Evolutionary conservation across 2,329 filamentous ascomycete genomes (phyloP), one percentile per base, ranked within the genome.

Genomic region (Emmonsia crescens): DNA sequence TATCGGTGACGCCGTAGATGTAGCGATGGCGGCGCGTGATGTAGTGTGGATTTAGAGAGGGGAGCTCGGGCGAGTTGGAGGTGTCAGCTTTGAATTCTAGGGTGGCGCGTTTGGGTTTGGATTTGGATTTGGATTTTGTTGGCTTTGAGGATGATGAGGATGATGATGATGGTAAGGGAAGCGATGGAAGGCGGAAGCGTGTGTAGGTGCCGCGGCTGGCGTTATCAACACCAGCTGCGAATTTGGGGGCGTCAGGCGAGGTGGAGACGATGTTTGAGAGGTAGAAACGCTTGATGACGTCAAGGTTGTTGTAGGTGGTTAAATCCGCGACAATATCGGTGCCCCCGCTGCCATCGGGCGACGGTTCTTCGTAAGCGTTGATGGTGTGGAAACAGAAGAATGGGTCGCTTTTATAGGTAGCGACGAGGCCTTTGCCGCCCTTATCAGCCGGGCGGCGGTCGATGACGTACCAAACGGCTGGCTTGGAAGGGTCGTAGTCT

Each of bases 351-450:
- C 75, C 65, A 2, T 69, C 59, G 31, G 71, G 60, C 0, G 73
- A 76, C 0, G 72, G 66, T 64, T 89, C 82, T 68, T 93, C 88
- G 71, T 86, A 94, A 0, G 89, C 83, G 66, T 95, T 95, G 70
- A 90, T 78, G 0, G 83, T 84, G 74, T 96, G 90, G 72, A 95
- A 95, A 73, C 85, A 87, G 77, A 92, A 95, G 55, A 85, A 85
- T 0, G 88, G 82, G 0, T 83, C 80, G 19, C 83, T 87, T 21
- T 86, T 81, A 68, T 88, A 92, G 1, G 80, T 83, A 8, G 84
- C 86, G 0, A 94, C 80, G 0, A 94, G 75, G 0, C 89, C 89
- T 56, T 79, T 79, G 3, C 79, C 81, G 78, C 74, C 3, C 71
- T 78, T 70, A 46, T 69, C 68, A 4, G 62, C 33, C 10, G 68